phyloP scores from a whole-genome alignment of 2,329 filamentous ascomycete genomes.

The Tolypocladium cylindrosporum region DNA sequence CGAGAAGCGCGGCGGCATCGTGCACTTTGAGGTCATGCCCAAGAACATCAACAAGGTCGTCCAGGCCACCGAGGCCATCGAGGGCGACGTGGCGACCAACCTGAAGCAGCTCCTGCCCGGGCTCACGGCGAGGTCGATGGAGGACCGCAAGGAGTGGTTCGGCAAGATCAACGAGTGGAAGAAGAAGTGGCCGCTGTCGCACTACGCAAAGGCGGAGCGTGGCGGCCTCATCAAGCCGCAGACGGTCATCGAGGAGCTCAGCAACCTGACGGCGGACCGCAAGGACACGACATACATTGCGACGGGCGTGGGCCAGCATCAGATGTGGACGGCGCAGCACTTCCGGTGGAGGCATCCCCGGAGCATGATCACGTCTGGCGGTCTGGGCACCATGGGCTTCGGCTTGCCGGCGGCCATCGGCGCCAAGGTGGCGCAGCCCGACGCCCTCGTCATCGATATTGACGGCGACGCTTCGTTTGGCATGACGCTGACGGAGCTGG shows the following conservation, averaged over 20 bases:
- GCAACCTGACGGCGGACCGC: constrained; percentile 66
- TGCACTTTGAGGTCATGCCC: constrained; percentile 97
- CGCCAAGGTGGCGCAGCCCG: constrained; percentile 70
- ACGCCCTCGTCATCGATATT: constrained; percentile 86
- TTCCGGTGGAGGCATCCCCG: constrained; percentile 89
- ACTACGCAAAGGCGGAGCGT: constrained; percentile 69
- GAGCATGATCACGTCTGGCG: constrained; percentile 93
- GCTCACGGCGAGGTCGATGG: constrained; percentile 50
- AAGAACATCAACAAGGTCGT: constrained; percentile 99
- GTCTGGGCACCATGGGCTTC: constrained; percentile 80
- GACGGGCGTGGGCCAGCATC: constrained; percentile 93
- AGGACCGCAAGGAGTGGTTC: constrained; percentile 76
- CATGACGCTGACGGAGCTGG: constrained; percentile 95
- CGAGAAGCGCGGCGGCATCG: constrained; percentile 83
- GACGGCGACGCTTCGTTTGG: constrained; percentile 98
- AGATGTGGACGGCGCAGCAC: constrained; percentile 98
- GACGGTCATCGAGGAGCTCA: constrained; percentile 82
- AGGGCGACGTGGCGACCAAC: constrained; percentile 82
- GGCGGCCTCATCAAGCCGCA: constrained; percentile 88
- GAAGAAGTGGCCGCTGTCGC: constrained; percentile 71
- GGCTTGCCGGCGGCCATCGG: constrained; percentile 92
- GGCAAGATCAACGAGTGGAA: constrained; percentile 87
- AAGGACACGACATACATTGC: constrained; percentile 82
- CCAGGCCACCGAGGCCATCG: constrained; percentile 88
- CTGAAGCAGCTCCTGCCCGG: constrained; percentile 65